Conservation (phyloP, 169 alveolate species). For the Eimeria tenella region DNA sequence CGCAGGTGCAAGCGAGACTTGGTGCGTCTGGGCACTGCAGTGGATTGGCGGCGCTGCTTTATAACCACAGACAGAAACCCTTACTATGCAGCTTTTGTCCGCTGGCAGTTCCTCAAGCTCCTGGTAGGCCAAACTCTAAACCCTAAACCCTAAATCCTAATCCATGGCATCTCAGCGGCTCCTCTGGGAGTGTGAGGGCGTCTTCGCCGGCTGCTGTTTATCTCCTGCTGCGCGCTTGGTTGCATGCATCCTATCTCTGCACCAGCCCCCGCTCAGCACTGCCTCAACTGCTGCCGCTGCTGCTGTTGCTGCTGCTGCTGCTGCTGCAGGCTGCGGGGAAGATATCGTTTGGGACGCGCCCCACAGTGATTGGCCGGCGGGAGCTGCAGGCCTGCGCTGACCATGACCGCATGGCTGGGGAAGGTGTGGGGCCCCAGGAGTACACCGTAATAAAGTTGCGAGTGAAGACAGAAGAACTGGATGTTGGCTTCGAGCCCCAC, state of each 20-base stretch:
- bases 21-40: constrained; percentile 78
- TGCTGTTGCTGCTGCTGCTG: constrained; percentile 22
- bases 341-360: constrained; percentile 94
- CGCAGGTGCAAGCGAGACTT: constrained; percentile 36
- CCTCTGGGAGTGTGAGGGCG: neutral
- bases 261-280: neutral
- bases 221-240: neutral
- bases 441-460: constrained; percentile 96
- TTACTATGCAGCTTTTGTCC: constrained; percentile 93
- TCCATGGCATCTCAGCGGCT: neutral
- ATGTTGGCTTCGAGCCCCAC: constrained; percentile 67
- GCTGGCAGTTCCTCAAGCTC: constrained; percentile 98
- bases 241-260: neutral
- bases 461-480: constrained; percentile 83
- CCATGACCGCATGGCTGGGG: constrained; percentile 93
- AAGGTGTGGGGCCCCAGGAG: constrained; percentile 97
- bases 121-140: constrained; percentile 82
- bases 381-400: constrained; percentile 99
- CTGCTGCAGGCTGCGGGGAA: constrained; percentile 70
- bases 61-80: constrained; percentile 99
- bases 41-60: constrained; percentile 99
- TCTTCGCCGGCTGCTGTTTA: neutral
- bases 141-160: constrained; percentile 17
- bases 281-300: neutral
- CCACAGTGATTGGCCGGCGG: constrained; percentile 93